A percentile compares a stretch with the other conserved stretches of the same genome.
Conservation (phyloP, 1,139 yeast genomes). For the Lodderomyces orthopsilosis region DNA sequence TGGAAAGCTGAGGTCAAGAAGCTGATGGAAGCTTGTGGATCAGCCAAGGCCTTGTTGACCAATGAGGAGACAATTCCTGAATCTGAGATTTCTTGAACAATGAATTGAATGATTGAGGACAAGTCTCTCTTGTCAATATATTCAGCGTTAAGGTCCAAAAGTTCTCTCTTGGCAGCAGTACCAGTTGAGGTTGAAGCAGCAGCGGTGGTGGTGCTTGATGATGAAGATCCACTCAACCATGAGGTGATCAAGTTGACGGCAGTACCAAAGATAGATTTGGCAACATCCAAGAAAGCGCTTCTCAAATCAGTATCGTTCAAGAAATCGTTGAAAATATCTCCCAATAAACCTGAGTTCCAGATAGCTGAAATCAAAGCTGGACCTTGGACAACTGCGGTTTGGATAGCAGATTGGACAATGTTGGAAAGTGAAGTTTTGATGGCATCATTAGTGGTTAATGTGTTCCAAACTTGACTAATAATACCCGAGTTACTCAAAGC, state of each 20-base stretch:
- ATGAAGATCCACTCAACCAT: slow-evolving; percentile 20
- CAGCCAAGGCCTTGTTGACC: slow-evolving; percentile 33
- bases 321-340: slow-evolving; percentile 32
- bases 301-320: slow-evolving; percentile 36
- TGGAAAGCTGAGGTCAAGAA: slow-evolving; percentile 35
- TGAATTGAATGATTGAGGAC: slow-evolving; percentile 24
- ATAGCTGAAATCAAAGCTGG: slow-evolving; percentile 44
- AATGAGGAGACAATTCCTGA: slow-evolving; percentile 37
- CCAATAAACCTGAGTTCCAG: slow-evolving; percentile 44
- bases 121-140: slow-evolving; percentile 41
- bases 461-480: slow-evolving; percentile 35
- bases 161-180: slow-evolving; percentile 21
- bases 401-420: slow-evolving; percentile 33
- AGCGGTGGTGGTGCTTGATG: slow-evolving; percentile 18
- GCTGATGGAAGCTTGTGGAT: slow-evolving; percentile 35
- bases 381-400: slow-evolving; percentile 39
- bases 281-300: slow-evolving; percentile 34
- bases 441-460: slow-evolving; percentile 32
- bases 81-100: slow-evolving; percentile 29
- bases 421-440: slow-evolving; percentile 26
- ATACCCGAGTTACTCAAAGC: slow-evolving; percentile 43
- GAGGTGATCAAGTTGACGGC: slow-evolving; percentile 30
- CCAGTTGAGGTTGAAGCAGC: slow-evolving; percentile 20
- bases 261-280: slow-evolving; percentile 32
- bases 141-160: slow-evolving; percentile 15